Base-by-base conservation (phyloP, 108 stramenopile genomes). In the Stephanodiscus minutulus region DNA sequence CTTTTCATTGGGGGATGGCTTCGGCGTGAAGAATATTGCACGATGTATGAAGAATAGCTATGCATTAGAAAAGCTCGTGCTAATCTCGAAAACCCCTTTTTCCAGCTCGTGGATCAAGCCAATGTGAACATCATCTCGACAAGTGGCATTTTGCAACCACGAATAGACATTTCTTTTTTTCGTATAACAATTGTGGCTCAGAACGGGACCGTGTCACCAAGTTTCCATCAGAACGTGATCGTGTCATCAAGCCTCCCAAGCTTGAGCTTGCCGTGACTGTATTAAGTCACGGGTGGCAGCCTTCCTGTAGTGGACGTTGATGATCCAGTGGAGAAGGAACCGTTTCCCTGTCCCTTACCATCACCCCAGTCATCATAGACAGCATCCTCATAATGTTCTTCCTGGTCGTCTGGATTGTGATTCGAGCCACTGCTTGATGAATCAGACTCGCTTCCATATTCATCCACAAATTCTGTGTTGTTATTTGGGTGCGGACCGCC, bases 101-200 rank as follows among this genome's bases (percentile, higher is more conserved):
- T 69, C 61, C 12, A 80, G 31, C 44, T 80, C 79, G 43, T 64
- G 52, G 41, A 80, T 63, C 49, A 73, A 50, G 21, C 15, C 41
- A 17, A 22, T 11, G 33, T 67, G 46, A 39, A 59, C 44, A 49
- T 27, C 48, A 41, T 48, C 37, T 44, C 49, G 25, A 48, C 31
- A 60, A 41, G 70, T 62, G 2, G 67, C 61, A 11, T 53, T 39
- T 37, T 37, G 22, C 44, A 80, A 72, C 79, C 79, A 80, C 15
- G 72, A 65, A 28, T 73, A 54, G 12, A 76, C 61, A 48, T 44
- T 28, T 54, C 20, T 21, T 15, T 36, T 12, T 47, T 44, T 61
- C 59, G 22, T 28, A 9, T n/a, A 33, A 54, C 10, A 2, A 20
- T 39, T 67, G 21, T 37, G 31, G 7, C 37, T 43, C 59, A 62